These are phyloP conservation scores for Xylaria sp. DNA, from an alignment of 2,329 filamentous ascomycete genomes.

Conservation along the genomic window DNA sequence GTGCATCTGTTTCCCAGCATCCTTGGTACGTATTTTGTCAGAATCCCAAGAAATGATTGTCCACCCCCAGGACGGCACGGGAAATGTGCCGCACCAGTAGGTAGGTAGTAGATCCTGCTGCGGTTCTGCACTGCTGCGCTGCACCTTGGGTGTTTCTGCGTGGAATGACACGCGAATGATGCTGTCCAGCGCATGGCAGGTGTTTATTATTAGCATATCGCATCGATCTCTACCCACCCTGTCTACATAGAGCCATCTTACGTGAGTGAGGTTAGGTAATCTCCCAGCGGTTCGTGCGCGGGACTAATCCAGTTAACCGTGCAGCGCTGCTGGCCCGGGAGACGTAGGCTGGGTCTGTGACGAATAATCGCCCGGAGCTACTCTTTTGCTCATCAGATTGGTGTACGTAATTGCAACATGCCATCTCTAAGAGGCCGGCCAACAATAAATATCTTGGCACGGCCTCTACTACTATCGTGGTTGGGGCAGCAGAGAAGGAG, in stretches of 20 bases:
- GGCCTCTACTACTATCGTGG: conserved; percentile 17
- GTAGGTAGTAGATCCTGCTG: conserved; percentile 23
- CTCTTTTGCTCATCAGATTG: conserved; percentile 14
- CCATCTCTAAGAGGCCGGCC: conserved; percentile 24
- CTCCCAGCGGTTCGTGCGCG: conserved; percentile 26
- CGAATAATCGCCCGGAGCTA: background rate
- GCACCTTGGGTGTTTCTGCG: conserved; percentile 18
- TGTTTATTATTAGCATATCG: conserved; percentile 33
- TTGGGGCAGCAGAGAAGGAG: conserved; percentile 2
- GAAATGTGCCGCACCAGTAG: conserved; percentile 29
- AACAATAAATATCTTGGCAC: conserved; percentile 25
- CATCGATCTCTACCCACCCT: conserved; percentile 19
- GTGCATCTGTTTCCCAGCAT: background rate
- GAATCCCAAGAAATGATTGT: background rate
- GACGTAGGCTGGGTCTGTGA: background rate
- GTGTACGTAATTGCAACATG: conserved; percentile 18
- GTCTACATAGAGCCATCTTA: background rate
- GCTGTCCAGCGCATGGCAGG: conserved; percentile 25
- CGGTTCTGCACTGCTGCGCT: conserved; percentile 22
- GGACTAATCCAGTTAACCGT: conserved; percentile 16
- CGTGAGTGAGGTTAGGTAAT: conserved; percentile 2
- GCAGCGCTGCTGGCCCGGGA: conserved; percentile 23
- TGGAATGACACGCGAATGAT: conserved; percentile 31
- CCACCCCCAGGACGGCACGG: conserved; percentile 26
- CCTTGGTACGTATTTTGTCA: background rate